Percentiles rank a stretch among this genome's conserved stretches.
Evolutionary conservation across 2,329 filamentous ascomycete genomes (phyloP).

Genomic region (Botrytis galanthina): DNA sequence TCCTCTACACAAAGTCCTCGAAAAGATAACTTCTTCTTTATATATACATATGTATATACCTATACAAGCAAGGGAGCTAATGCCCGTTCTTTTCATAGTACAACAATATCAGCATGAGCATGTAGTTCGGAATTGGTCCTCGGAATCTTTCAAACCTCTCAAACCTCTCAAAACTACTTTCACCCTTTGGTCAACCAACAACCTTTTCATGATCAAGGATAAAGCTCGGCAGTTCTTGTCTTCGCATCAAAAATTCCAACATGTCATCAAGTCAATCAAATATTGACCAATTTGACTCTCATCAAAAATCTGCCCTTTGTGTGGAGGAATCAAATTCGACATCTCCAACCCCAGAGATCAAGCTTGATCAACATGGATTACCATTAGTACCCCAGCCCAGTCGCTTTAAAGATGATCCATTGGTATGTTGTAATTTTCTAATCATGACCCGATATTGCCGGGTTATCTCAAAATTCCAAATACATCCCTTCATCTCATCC

Average conservation of each 20-base stretch:
- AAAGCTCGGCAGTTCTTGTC: not conserved
- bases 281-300: slow-evolving; percentile 11
- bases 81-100: not conserved
- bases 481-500: not conserved
- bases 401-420: slow-evolving; percentile 36
- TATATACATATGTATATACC: not conserved
- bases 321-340: slow-evolving; percentile 20
- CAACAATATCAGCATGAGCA: not conserved
- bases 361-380: slow-evolving; percentile 31
- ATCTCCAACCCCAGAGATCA: slow-evolving; percentile 19
- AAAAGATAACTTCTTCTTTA: not conserved
- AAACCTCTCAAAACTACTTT: not conserved
- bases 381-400: slow-evolving; percentile 37
- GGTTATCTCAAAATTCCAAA: not conserved
- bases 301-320: slow-evolving; percentile 8
- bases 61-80: not conserved
- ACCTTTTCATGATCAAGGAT: not conserved
- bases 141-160: not conserved
- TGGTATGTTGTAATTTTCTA: slow-evolving; percentile 28
- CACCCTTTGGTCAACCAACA: not conserved
- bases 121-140: not conserved
- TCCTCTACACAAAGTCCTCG: not conserved
- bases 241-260: not conserved
- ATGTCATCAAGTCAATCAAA: slow-evolving; percentile 11
- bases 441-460: slow-evolving; percentile 6